Base-by-base conservation (phyloP, 2,329 filamentous ascomycete species). In the Fusarium siculi region DNA sequence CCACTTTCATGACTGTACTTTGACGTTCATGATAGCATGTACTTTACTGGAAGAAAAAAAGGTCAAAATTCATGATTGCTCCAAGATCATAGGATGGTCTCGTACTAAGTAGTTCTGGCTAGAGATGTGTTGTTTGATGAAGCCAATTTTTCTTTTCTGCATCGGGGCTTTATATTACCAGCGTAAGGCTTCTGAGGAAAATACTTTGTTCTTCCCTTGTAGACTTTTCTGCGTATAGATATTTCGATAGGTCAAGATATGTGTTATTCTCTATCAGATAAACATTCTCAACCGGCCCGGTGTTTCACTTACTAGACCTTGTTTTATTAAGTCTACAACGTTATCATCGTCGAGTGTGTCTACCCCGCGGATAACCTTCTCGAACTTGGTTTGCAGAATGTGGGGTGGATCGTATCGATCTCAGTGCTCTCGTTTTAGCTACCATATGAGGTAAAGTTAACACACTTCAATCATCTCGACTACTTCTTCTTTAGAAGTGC, bases 371-470 rank as follows among this genome's bases (percentile, higher is more conserved):
- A 54, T 54, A 54, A 42, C 14, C 15, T 39, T 30, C 50, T 30
- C 8, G 15, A 54, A 54, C 50, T 53, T 52, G 49, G 32, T 36
- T 36, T 49, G 15, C n/a, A 28, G 23, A 34, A 25, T 36, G 56
- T 54, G 61, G 55, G 60, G 25, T 34, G 36, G 34, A 43, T 40
- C 15, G 15, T 9, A n/a, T 43, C 12, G 16, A 16, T 23, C n/a
- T 57, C 9, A 3, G 25, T 50, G 64, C n/a, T 68, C 66, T 68
- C 66, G 52, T 61, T 66, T 61, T 21, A 68, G 36, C 61, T 66
- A 12, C 62, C 49, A 4, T 18, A 54, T 40, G 5, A 42, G 36
- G 50, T n/a, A n/a, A 54, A 42, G 32, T 15, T 42, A n/a, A 18
- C 19, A 15, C 36, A 28, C 5, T 10, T 54, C 50, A 42, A 42